A percentile compares a stretch with the other conserved stretches of the same genome.
Evolutionary conservation across 495 filamentous ascomycete species (phyloP).

Genomic region (Tuber aestivum): DNA sequence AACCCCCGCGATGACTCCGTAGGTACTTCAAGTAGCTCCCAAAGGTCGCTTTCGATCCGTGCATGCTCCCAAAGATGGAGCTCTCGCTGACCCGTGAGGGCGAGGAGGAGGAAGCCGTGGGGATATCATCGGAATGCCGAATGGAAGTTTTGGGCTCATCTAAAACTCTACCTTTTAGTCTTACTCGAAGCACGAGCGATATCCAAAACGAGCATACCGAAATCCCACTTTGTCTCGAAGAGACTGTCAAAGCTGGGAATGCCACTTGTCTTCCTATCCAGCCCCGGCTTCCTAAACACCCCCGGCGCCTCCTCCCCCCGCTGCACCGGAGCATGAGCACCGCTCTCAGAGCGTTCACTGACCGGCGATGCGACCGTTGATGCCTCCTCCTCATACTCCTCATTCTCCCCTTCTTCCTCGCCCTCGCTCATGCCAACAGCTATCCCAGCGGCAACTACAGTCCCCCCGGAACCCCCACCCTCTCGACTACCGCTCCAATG

Average conservation of each 20-base stretch:
- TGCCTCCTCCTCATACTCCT: not conserved
- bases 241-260: conserved; percentile 35
- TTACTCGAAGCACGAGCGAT: not conserved
- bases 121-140: not conserved
- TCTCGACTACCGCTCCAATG: not conserved
- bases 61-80: not conserved
- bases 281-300: not conserved
- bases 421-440: conserved; percentile 2
- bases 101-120: not conserved
- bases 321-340: not conserved
- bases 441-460: conserved; percentile 16
- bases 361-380: no score
- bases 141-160: not conserved
- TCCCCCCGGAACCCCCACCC: conserved; percentile 27
- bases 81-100: not conserved
- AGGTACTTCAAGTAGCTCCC: not conserved
- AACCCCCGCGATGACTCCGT: not conserved
- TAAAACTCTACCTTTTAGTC: not conserved
- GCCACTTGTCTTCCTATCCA: conserved; percentile 31
- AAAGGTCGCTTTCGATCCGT: not conserved
- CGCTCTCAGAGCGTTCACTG: no score
- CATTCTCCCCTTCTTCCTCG: not conserved
- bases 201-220: conserved; percentile 13
- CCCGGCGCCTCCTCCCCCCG: not conserved
- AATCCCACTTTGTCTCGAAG: conserved; percentile 33